Evolutionary conservation across 1,139 yeast genomes (phyloP), one percentile per base, ranked within the genome.

Genomic region (Kurtzmaniella quercitrusa): DNA sequence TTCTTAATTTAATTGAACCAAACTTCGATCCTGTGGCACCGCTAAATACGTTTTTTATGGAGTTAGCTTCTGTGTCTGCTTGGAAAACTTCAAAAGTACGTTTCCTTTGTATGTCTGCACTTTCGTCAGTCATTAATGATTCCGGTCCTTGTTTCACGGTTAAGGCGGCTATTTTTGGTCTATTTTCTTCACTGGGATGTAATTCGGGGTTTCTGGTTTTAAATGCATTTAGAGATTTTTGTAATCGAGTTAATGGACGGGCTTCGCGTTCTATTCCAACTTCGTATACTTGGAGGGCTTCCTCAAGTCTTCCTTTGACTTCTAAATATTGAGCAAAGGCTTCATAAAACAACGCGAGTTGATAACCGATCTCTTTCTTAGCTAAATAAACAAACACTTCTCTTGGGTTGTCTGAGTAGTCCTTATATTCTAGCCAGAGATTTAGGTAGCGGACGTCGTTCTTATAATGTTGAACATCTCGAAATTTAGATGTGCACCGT

Each of bases 391-490:
- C 71, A 58, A 84, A 91, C 3, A 88, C 72, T 44, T 87, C 95
- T 28, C 76, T 63, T 0, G 94, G 93, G 4, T 82, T 71, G 49
- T 86, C 93, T 1, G 86, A 77, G 52, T 78, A 82, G 19, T 72
- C 74, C 18, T 84, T 78, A 57, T 86, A 88, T 47, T 80, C 82
- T 40, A 91, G 63, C 97, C 98, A 93, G 1, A 89, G 73, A 48
- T 74, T 76, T 42, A 93, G 63, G 57, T 87, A 91, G 40, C 97
- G 65, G 0, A 89, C 78, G 57, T 91, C 97, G 57, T 91, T 85
- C 48, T 81, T 83, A 60, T 89, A 91, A 50, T 77, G 79, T 1
- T 65, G 59, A 20, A 74, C 73, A 52, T 85, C 89, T 51, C 84
- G 70, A 55, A 88, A 88, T 49, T 72, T 71, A 30, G 82, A 75